These are phyloP conservation scores for Medicago lupulina DNA, from an alignment of 306 rosid species.

Conservation along the genomic window DNA sequence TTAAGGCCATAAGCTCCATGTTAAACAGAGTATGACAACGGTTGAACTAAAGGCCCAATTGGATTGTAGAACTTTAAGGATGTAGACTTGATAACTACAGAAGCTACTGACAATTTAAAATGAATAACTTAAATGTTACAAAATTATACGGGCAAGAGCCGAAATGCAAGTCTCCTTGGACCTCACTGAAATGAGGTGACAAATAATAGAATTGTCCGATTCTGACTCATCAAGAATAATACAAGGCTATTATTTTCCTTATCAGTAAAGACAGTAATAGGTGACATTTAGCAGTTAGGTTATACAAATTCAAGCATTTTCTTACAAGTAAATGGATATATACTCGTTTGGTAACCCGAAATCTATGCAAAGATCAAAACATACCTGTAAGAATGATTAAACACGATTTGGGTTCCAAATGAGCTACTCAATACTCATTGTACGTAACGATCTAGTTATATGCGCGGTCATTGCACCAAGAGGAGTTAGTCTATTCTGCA, in stretches of 20 bases:
- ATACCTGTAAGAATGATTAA: constrained; percentile 31
- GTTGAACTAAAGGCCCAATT: not conserved
- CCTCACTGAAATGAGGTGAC: not conserved
- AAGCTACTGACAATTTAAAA: constrained; percentile 14
- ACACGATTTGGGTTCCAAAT: constrained; percentile 37
- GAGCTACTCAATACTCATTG: constrained; percentile 45
- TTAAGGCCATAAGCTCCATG: too few species aligned
- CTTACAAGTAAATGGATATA: not conserved
- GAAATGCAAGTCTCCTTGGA: not conserved
- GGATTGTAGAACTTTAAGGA: not conserved
- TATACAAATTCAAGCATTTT: not conserved
- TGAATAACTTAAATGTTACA: not conserved
- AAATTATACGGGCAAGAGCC: not conserved
- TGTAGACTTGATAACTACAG: not conserved
- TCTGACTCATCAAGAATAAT: constrained; percentile 15
- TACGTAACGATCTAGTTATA: constrained; percentile 45
- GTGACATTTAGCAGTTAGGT: not conserved
- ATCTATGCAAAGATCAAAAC: constrained; percentile 3
- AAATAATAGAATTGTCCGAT: constrained; percentile 11
- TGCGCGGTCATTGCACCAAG: constrained; percentile 23
- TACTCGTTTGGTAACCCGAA: not conserved
- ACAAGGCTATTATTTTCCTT: not conserved
- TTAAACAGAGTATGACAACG: too few species aligned
- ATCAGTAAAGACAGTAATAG: not conserved
- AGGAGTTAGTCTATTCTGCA: constrained; percentile 44